Base-by-base conservation (phyloP, 1,284 basidiomycete genomes). In the Tilletia horrida region DNA sequence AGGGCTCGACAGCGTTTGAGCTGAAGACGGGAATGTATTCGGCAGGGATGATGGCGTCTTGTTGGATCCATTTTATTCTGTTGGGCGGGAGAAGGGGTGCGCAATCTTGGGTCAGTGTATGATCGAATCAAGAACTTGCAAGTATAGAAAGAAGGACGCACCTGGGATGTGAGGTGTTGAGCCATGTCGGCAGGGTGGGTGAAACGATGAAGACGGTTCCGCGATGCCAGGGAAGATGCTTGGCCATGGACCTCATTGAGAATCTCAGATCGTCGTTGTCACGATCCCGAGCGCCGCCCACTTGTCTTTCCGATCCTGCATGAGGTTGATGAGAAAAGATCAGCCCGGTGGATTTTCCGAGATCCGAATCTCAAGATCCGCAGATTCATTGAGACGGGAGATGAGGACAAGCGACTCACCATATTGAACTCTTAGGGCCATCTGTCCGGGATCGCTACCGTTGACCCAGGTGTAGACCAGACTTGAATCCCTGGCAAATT, bases 241-340 rank as follows among this genome's bases (percentile, higher is more conserved):
- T 27, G 9, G 43, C 55, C 18, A 66, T 16, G 23, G 65, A 45
- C 7, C 65, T 25, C 55, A 66, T 40, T 6, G 45, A 52, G 40
- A 62, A 66, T 31, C 29, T 57, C 31, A 66, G 59, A 27, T 66
- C 65, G 25, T 66, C 55, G 25, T 66, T 66, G 65, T 66, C 65
- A 2, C 65, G 59, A 61, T 66, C 65, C n/a, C 65, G 42, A 25
- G 48, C 57, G 23, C 65, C 65, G 47, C 55, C 65, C 4, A 62
- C 62, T 16, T 50, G 48, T 13, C 48, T 64, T 44, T 25, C 63
- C 27, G 55, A 59, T 25, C 55, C 55, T 59, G 55, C n/a, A n/a
- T n/a, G n/a, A n/a, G n/a, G n/a, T n/a, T n/a, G n/a, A n/a, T n/a
- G n/a, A n/a, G n/a, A n/a, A n/a, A n/a, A 52, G 50, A 52, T 52